Percentiles rank a stretch among this genome's conserved stretches.
phyloP scores from a whole-genome alignment of 148 eudicot genomes.

The Dianthus caryophyllus region DNA sequence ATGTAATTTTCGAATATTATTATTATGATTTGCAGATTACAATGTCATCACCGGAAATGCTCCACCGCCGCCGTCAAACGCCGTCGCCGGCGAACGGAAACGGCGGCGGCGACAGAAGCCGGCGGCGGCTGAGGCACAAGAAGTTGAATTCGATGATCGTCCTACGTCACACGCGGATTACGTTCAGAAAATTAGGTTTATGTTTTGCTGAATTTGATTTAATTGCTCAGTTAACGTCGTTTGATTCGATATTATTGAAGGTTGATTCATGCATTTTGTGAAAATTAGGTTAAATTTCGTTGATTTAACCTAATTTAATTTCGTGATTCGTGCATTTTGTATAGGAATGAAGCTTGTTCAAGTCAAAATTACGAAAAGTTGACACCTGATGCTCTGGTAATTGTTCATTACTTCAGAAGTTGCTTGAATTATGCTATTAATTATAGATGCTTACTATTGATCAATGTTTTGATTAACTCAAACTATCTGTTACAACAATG shows the following conservation, averaged over 20 bases:
- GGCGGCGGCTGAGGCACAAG: conserved; percentile 1
- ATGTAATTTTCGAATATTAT: neutral
- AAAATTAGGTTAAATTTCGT: neutral
- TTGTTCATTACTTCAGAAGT: neutral
- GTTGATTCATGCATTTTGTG: too few relatives aligned
- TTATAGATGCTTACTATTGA: neutral
- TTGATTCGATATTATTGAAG: too few relatives aligned
- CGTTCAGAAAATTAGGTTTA: conserved; percentile 49
- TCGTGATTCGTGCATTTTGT: neutral
- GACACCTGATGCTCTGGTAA: conserved; percentile 54
- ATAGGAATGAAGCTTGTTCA: conserved; percentile 57
- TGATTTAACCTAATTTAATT: neutral
- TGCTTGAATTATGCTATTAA: neutral
- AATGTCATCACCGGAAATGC: conserved; percentile 57
- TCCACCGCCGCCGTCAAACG: conserved; percentile 15
- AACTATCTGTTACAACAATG: too few relatives aligned
- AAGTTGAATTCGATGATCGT: conserved; percentile 31
- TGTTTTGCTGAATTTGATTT: neutral
- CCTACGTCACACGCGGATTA: conserved; percentile 81
- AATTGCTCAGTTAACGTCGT: conserved; percentile 4
- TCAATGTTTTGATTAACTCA: neutral
- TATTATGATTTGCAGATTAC: conserved; percentile 38
- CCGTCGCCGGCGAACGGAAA: conserved; percentile 23
- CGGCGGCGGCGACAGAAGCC: conserved; percentile 39
- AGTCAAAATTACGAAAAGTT: conserved; percentile 40